phyloP scores from a whole-genome alignment of 768 basidiomycete genomes.

The Kwoniella shandongensis region DNA sequence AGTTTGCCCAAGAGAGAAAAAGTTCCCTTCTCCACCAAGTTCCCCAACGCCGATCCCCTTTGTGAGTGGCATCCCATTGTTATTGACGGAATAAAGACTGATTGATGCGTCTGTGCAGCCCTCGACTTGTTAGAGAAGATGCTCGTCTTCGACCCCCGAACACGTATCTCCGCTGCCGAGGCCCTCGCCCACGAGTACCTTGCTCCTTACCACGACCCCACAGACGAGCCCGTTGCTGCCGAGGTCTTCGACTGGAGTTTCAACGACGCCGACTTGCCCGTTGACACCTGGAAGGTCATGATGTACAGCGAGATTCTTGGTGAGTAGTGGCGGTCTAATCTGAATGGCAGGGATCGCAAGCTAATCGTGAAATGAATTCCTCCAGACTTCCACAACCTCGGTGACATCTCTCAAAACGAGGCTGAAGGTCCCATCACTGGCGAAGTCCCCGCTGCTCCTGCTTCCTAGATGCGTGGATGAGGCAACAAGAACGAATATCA shows the following conservation, averaged over 20 bases:
- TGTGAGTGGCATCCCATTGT: conserved; percentile 58
- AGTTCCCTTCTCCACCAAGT: conserved; percentile 90
- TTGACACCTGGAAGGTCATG: conserved; percentile 99
- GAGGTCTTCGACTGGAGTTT: conserved; percentile 99
- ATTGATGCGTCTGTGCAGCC: conserved; percentile 58
- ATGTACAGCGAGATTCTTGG: conserved; percentile 99
- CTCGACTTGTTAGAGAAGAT: conserved; percentile 96
- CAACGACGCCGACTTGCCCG: conserved; percentile 97
- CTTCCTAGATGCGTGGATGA: conserved; percentile 21
- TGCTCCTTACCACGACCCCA: conserved; percentile 95
- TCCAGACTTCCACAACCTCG: conserved; percentile 54
- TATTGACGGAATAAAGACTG: not conserved
- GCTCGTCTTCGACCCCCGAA: conserved; percentile 97
- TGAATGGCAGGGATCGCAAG: too few species aligned
- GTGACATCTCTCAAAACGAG: conserved; percentile 48
- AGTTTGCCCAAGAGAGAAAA: conserved; percentile 93
- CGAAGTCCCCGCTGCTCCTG: conserved; percentile 37
- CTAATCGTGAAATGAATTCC: not conserved
- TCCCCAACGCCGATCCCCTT: conserved; percentile 80
- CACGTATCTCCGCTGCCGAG: conserved; percentile 89
- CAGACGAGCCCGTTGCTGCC: conserved; percentile 88
- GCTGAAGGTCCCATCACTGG: conserved; percentile 53
- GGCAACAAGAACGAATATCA: too few species aligned
- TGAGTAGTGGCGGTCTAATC: conserved; percentile 57
- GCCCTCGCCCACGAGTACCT: conserved; percentile 93